Conservation (phyloP, 768 basidiomycete genomes). For the Gymnopilus junonius region DNA sequence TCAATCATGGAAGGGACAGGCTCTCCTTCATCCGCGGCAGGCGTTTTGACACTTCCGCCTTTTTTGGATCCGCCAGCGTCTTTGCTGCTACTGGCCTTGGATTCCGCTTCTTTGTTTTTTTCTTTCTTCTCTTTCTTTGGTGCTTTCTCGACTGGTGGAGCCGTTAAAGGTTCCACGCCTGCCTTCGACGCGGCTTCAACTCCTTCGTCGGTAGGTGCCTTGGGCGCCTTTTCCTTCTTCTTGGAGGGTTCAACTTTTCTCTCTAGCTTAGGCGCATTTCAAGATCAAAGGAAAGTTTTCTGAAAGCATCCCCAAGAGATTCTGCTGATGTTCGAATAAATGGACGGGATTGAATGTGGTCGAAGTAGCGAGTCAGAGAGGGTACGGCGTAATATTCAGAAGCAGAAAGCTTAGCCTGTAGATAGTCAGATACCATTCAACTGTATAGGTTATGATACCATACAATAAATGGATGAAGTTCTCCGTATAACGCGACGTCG, state of each 20-base stretch:
- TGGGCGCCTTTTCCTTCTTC: conserved; percentile 72
- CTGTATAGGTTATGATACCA: background rate
- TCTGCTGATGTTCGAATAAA: conserved; percentile 63
- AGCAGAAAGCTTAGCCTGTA: conserved; percentile 70
- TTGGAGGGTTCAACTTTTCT: conserved; percentile 74
- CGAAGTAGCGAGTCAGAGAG: conserved; percentile 90
- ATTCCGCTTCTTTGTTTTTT: conserved; percentile 53
- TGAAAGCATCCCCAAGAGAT: conserved; percentile 53
- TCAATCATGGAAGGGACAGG: conserved; percentile 98
- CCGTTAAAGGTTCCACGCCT: conserved; percentile 19
- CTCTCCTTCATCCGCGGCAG: conserved; percentile 72
- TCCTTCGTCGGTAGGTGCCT: conserved; percentile 29
- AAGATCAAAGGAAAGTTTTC: conserved; percentile 69
- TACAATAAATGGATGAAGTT: conserved; percentile 84
- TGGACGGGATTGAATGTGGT: conserved; percentile 83
- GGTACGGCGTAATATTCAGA: conserved; percentile 81
- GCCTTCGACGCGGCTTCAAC: conserved; percentile 28
- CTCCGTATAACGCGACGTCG: conserved; percentile 89
- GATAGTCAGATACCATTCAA: background rate
- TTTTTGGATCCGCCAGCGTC: conserved; percentile 26
- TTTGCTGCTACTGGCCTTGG: conserved; percentile 43
- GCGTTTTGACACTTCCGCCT: conserved; percentile 43
- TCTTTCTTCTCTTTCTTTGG: conserved; percentile 65
- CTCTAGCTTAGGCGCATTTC: conserved; percentile 73
- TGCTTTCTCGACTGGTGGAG: conserved; percentile 31